phyloP scores from a whole-genome alignment of 2,329 filamentous ascomycete genomes.

The Ophiostoma populinum region DNA sequence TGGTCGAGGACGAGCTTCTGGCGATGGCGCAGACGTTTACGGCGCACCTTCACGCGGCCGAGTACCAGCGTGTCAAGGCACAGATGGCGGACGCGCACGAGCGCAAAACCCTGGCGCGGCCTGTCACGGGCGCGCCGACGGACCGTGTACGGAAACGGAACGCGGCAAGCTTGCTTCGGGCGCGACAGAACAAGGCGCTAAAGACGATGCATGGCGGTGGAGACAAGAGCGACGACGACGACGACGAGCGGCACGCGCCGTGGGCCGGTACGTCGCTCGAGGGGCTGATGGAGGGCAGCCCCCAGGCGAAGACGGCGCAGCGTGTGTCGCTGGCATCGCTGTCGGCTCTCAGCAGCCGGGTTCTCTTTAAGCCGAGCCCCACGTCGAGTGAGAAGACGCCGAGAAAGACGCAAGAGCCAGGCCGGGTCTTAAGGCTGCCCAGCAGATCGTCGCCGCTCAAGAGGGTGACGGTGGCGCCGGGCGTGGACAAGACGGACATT shows the following conservation, averaged over 20 bases:
- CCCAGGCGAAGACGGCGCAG: slow-evolving; percentile 14
- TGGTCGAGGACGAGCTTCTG: slow-evolving; percentile 71
- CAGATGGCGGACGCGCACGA: slow-evolving; percentile 28
- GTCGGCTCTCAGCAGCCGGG: too few relatives aligned
- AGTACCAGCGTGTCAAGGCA: slow-evolving; percentile 52
- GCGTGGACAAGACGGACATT: background rate
- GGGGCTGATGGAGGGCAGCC: slow-evolving; percentile 23
- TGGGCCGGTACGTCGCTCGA: slow-evolving; percentile 23
- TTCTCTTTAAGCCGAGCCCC: too few relatives aligned
- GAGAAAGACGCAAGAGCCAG: background rate
- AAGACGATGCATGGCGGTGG: background rate
- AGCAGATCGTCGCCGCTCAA: background rate
- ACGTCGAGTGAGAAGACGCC: too few relatives aligned
- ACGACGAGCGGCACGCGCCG: slow-evolving; percentile 16
- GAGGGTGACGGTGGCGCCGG: background rate
- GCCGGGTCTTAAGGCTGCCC: background rate
- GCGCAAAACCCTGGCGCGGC: slow-evolving; percentile 25
- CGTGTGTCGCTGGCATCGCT: slow-evolving; percentile 1
- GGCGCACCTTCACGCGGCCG: slow-evolving; percentile 56
- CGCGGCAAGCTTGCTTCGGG: slow-evolving; percentile 19
- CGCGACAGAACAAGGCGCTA: slow-evolving; percentile 20
- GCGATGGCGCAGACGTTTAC: slow-evolving; percentile 53
- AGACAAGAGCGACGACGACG: slow-evolving; percentile 14
- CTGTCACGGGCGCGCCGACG: slow-evolving; percentile 26
- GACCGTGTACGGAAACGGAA: slow-evolving; percentile 15